Evolutionary conservation across 78 protist genomes (phyloP), one percentile per base, ranked within the genome.

Genomic region (Thecamonas trahens): DNA sequence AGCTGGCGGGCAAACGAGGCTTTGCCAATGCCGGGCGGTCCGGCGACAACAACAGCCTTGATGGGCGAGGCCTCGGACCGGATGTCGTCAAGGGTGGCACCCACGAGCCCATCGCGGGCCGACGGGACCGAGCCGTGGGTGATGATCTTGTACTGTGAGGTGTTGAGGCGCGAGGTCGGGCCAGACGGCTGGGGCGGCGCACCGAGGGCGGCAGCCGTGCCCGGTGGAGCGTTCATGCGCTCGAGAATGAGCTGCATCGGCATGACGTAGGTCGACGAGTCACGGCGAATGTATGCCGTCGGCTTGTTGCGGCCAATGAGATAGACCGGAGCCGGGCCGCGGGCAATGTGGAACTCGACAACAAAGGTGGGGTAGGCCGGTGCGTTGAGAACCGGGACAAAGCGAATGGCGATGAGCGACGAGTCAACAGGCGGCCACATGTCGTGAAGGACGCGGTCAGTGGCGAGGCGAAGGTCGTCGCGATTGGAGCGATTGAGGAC

Each of bases 251-350:
- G 6, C 11, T 42, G 22, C 6, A 6, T 6, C 22, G 6, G 47
- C 47, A 42, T 42, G 22, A 13, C 11, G 47, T 13, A 42, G 11
- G 22, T 13, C 22, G 22, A 6, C 6, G 22, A 6, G 22, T 42
- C 47, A 11, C 47, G 47, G 11, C 47, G 47, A 7, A 61, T 61
- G 6, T 26, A 61, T 15, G 67, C 67, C 42, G 9, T 4, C 15
- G 42, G 45, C 24, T 29, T 20, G n/a, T 20, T n/a, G 29, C 39
- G 29, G 26, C 49, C 34, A 11, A n/a, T n/a, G n/a, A n/a, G n/a
- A n/a, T 55, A 55, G 18, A 70, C 62, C 15, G 75, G 64, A 3
- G 75, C 75, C 35, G 37, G 34, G 15, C 75, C 75, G 26, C 44
- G 37, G 11, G 5, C 14, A 3, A 47, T 49, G 9, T 3, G 18